A percentile compares a stretch with the other conserved stretches of the same genome.
Conservation (phyloP, 768 basidiomycete species). For the Lactarius quietus region DNA sequence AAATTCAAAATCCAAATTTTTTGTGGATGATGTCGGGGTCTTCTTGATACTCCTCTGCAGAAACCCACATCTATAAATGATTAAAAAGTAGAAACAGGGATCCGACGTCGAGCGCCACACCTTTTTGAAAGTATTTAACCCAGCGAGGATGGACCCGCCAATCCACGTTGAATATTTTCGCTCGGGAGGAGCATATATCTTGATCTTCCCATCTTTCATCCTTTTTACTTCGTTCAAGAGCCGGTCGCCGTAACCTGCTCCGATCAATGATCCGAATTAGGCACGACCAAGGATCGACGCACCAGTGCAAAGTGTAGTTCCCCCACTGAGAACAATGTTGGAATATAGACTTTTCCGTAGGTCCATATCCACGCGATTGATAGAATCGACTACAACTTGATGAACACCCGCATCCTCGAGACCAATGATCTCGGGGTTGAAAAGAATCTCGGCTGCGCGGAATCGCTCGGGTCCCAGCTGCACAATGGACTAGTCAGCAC, state of each 20-base stretch:
- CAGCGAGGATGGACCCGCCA: constrained; percentile 95
- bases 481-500: neutral
- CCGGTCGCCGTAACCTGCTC: constrained; percentile 90
- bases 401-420: constrained; percentile 97
- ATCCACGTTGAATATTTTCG: constrained; percentile 98
- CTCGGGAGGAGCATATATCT: constrained; percentile 99
- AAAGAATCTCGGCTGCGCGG: constrained; percentile 94
- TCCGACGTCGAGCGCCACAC: constrained; percentile 37
- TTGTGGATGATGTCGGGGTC: constrained; percentile 99
- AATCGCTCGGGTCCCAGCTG: constrained; percentile 95
- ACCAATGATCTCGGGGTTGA: constrained; percentile 96
- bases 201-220: constrained; percentile 95
- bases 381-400: constrained; percentile 98
- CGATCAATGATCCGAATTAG: constrained; percentile 27
- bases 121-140: constrained; percentile 97
- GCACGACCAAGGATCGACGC: constrained; percentile 24
- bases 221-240: constrained; percentile 94
- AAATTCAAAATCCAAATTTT: constrained; percentile 73
- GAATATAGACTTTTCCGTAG: constrained; percentile 92
- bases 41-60: constrained; percentile 98
- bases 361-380: constrained; percentile 94
- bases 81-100: constrained; percentile 12
- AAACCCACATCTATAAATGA: constrained; percentile 90
- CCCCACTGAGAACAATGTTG: constrained; percentile 95
- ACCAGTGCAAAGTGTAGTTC: constrained; percentile 95